phyloP scores from a whole-genome alignment of 768 basidiomycete species.

The Tephrocybe sp. region DNA sequence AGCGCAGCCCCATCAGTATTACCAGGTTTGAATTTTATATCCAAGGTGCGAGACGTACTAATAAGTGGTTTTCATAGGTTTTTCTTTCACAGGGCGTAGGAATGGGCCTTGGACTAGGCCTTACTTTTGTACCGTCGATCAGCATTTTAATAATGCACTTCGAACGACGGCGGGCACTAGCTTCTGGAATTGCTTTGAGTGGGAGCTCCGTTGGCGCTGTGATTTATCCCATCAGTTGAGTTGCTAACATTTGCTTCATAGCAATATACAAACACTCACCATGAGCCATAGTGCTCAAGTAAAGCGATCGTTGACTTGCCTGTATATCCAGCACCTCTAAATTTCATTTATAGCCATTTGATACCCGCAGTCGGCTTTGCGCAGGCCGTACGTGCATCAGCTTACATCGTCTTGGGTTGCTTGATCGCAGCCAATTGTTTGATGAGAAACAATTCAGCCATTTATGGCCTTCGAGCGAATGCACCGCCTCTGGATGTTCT shows the following conservation, averaged over 20 bases:
- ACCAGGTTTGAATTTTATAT: conserved; percentile 17
- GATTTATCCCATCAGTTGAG: conserved; percentile 31
- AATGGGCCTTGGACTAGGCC: conserved; percentile 38
- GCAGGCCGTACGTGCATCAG: conserved; percentile 27
- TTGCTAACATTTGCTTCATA: neutral
- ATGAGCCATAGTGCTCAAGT: too few relatives aligned
- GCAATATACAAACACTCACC: too few relatives aligned
- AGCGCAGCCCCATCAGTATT: conserved; percentile 34
- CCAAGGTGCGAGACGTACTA: neutral
- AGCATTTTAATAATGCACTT: conserved; percentile 46
- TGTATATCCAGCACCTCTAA: too few relatives aligned
- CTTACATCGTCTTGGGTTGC: conserved; percentile 23
- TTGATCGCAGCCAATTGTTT: conserved; percentile 26
- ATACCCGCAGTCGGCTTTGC: conserved; percentile 24
- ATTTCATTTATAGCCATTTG: conserved; percentile 15
- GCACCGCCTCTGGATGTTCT: conserved; percentile 15
- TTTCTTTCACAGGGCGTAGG: conserved; percentile 24
- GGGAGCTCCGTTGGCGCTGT: conserved; percentile 34
- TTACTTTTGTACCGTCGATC: conserved; percentile 39
- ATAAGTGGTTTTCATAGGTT: conserved; percentile 11
- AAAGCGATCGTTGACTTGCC: neutral
- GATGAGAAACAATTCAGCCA: conserved; percentile 19
- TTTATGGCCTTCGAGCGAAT: conserved; percentile 2
- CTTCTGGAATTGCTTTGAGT: conserved; percentile 43
- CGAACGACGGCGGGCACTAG: conserved; percentile 34